These are phyloP conservation scores for Geotrichum candidum DNA, from an alignment of 1,139 yeast genomes.

Conservation along the genomic window DNA sequence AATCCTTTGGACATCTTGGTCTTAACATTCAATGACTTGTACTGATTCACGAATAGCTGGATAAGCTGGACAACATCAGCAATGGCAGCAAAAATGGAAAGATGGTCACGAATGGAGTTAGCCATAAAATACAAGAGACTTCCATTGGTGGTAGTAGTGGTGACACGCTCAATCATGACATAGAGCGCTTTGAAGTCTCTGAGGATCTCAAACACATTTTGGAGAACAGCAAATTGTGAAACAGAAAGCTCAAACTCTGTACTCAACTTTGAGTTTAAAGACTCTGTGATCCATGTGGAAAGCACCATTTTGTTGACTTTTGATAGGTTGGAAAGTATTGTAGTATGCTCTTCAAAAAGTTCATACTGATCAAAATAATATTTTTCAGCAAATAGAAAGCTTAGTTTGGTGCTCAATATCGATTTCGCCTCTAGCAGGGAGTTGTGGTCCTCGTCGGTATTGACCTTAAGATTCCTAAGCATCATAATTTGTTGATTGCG, in stretches of 20 bases:
- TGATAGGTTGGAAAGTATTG: constrained; percentile 9
- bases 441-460: constrained; percentile 6
- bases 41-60: constrained; percentile 23
- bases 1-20: constrained; percentile 26
- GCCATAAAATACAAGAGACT: constrained; percentile 27
- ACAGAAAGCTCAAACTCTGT: constrained; percentile 14
- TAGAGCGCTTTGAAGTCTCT: constrained; percentile 25
- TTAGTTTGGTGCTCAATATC: constrained; percentile 6
- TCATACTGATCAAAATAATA: constrained; percentile 9
- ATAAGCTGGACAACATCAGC: constrained; percentile 26
- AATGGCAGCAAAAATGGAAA: constrained; percentile 25
- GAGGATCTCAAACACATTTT: constrained; percentile 21
- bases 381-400: constrained; percentile 17
- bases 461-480: constrained; percentile 19
- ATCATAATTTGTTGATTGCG: constrained; percentile 26
- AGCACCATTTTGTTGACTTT: constrained; percentile 22
- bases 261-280: constrained; percentile 14
- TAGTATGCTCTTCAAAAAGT: constrained; percentile 13
- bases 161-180: constrained; percentile 22
- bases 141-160: constrained; percentile 20
- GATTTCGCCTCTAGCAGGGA: constrained; percentile 8
- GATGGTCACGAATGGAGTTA: constrained; percentile 23
- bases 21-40: constrained; percentile 23
- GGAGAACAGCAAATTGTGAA: constrained; percentile 26
- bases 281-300: constrained; percentile 21